Evolutionary conservation across 1,284 basidiomycete genomes (phyloP), one percentile per base, ranked within the genome.

Genomic region (Apiotrichum brassicae): DNA sequence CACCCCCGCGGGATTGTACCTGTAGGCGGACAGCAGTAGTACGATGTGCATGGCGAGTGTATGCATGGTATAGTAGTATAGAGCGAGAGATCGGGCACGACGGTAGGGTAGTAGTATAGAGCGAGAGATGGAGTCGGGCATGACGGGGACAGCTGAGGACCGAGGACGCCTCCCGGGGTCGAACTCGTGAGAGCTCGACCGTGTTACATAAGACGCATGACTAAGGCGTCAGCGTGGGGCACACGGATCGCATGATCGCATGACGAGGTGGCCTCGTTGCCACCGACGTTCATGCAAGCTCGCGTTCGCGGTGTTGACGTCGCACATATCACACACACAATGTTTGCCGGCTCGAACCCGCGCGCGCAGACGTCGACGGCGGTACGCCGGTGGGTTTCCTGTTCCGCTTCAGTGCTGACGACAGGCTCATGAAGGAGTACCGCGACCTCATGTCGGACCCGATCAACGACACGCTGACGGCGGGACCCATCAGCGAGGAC

Each of bases 381-480:
- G 2, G 62, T 65, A 4, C 48, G 68, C 25, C 58, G 71, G 70
- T 70, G 40, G 43, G 62, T 61, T 20, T 23, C n/a, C 11, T 13
- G 13, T 18, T n/a, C 16, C 13, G 5, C 19, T 5, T 24, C 25
- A 34, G 24, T 28, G 38, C 51, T 47, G 34, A 52, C 38, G 16
- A n/a, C 51, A 72, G 90, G 43, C 77, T 93, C 51, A 92, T 93
- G 89, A 93, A 86, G 13, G 90, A 95, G 70, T 93, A 93, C 78
- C 86, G 84, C 66, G 88, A 92, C 62, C 80, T 95, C 62, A 90
- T 81, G 0, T 76, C 82, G 0, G 72, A 76, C 60, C 69, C 62
- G 16, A 48, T 71, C 26, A 66, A 72, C 83, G 88, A 90, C 62
- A 85, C 86, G 16, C 94, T 95, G 65, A 93, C 90, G 39, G 90